Percentiles rank a stretch among this genome's conserved stretches.
Conservation (phyloP, 352 stramenopile species). For the Globisporangium cylindrosporum region DNA sequence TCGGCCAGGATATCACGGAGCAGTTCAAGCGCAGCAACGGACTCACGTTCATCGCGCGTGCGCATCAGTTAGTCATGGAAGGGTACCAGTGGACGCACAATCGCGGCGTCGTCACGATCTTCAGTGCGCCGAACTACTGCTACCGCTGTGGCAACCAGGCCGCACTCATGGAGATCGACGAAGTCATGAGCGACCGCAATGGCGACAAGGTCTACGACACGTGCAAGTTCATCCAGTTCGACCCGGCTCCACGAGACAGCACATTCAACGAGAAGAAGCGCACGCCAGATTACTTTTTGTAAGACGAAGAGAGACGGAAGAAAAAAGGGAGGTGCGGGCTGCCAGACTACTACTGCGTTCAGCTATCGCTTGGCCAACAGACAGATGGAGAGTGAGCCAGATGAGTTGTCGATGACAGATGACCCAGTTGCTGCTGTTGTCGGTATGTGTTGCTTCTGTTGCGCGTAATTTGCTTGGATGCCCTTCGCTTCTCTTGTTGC, state of each 20-base stretch:
- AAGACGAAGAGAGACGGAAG: constrained; percentile 20
- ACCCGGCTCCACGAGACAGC: constrained; percentile 87
- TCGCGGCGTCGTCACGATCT: constrained; percentile 90
- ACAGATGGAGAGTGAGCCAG: too few relatives aligned
- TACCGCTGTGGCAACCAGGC: constrained; percentile 96
- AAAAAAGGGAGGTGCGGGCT: background rate
- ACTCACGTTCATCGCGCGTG: constrained; percentile 83
- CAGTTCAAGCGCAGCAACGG: constrained; percentile 90
- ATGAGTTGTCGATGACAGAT: too few relatives aligned
- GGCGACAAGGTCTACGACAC: constrained; percentile 90
- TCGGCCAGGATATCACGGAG: constrained; percentile 86
- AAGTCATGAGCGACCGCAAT: constrained; percentile 85
- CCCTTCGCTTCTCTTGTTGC: constrained; percentile 6
- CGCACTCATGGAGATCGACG: constrained; percentile 94
- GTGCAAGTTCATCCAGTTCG: constrained; percentile 93
- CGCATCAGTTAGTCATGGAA: constrained; percentile 93
- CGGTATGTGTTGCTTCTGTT: constrained; percentile 5
- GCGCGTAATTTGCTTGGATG: constrained; percentile 8
- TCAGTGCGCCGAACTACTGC: constrained; percentile 93
- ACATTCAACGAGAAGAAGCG: constrained; percentile 92
- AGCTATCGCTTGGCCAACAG: background rate
- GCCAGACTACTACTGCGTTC: constrained; percentile 1
- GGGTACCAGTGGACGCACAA: constrained; percentile 93
- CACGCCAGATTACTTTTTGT: constrained; percentile 92
- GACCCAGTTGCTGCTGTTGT: background rate